Percentiles rank a stretch among this genome's conserved stretches.
Evolutionary conservation across 805 yeast species (phyloP).

Genomic region (Metschnikowia santaceciliae): DNA sequence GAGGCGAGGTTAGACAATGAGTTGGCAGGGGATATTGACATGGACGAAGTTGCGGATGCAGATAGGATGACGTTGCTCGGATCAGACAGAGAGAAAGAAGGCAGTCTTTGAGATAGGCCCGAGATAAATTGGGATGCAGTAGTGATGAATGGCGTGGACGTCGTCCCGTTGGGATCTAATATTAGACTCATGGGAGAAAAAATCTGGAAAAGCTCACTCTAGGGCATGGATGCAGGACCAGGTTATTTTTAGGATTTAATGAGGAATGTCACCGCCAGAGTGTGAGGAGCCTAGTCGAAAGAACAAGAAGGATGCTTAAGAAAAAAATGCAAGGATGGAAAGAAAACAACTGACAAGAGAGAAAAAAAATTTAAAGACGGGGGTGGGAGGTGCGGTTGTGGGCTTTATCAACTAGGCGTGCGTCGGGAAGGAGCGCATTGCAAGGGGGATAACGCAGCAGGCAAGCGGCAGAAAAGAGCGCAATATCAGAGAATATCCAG

Average conservation of each 20-base stretch:
- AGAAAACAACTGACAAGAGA: not conserved
- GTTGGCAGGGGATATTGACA: not conserved
- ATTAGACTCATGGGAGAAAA: slow-evolving; percentile 5
- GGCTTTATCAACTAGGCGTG: slow-evolving; percentile 1
- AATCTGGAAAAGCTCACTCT: not conserved
- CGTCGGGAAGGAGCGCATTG: slow-evolving; percentile 4
- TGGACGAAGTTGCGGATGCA: not conserved
- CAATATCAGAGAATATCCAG: not conserved
- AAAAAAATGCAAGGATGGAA: not conserved
- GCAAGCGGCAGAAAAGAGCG: not conserved
- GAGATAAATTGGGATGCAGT: not conserved
- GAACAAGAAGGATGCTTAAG: not conserved
- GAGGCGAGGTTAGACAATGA: not conserved
- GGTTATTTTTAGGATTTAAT: not conserved
- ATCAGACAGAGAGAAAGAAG: not conserved
- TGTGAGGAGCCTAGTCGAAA: not conserved
- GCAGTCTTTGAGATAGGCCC: not conserved
- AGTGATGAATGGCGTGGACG: not conserved
- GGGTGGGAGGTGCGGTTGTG: not conserved
- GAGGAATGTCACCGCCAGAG: not conserved
- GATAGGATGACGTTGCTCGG: not conserved
- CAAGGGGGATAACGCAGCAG: not conserved
- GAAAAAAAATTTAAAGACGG: not conserved
- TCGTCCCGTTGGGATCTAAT: slow-evolving; percentile 2
- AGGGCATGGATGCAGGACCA: slow-evolving; percentile 4